These are phyloP conservation scores for Oidiodendron maius DNA, from an alignment of 495 filamentous ascomycete species.

Conservation along the genomic window DNA sequence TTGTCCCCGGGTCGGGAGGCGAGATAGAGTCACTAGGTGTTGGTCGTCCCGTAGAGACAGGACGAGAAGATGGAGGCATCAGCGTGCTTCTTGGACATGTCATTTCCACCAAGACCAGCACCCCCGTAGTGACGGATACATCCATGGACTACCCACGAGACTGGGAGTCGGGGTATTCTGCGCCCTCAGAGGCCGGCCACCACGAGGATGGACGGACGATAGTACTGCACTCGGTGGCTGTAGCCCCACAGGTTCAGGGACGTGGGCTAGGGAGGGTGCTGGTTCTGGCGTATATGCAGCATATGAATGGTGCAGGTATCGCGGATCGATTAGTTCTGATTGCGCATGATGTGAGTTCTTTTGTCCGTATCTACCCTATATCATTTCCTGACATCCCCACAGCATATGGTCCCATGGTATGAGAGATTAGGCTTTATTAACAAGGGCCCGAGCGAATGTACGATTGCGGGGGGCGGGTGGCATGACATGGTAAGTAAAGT, in stretches of 20 bases:
- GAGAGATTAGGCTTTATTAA: slow-evolving; percentile 67
- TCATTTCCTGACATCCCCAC: slow-evolving; percentile 5
- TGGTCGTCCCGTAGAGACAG: slow-evolving; percentile 41
- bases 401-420: slow-evolving; percentile 63
- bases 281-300: slow-evolving; percentile 69
- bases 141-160: slow-evolving; percentile 69
- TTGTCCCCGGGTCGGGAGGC: slow-evolving; percentile 36
- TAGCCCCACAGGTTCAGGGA: slow-evolving; percentile 68
- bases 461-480: slow-evolving; percentile 79
- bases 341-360: slow-evolving; percentile 54
- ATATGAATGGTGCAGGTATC: slow-evolving; percentile 51
- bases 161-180: slow-evolving; percentile 42
- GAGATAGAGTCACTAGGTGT: slow-evolving; percentile 40
- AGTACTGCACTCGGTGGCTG: slow-evolving; percentile 75
- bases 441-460: slow-evolving; percentile 54
- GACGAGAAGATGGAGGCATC: slow-evolving; percentile 40
- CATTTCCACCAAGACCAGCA: slow-evolving; percentile 63
- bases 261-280: slow-evolving; percentile 71
- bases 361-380: neutral
- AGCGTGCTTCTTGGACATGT: slow-evolving; percentile 75
- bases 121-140: slow-evolving; percentile 59
- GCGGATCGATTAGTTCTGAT: slow-evolving; percentile 72
- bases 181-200: slow-evolving; percentile 43
- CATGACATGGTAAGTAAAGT: slow-evolving; percentile 53
- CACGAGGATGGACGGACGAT: slow-evolving; percentile 68